Base-by-base conservation (phyloP, 768 basidiomycete genomes). In the Rhizopogon vinicolor region DNA sequence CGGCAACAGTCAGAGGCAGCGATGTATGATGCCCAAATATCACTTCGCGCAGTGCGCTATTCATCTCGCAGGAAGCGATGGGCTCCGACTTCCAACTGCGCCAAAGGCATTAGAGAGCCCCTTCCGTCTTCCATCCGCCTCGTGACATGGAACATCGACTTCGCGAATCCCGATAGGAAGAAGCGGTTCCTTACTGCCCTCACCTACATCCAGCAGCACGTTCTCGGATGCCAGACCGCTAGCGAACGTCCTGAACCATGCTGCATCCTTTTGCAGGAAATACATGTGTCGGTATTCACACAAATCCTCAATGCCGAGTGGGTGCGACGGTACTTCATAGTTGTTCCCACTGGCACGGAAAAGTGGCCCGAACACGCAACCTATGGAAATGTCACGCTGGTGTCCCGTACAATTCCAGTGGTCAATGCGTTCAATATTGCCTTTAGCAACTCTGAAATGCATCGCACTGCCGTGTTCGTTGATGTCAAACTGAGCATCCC, bases 111-210 rank as follows among this genome's bases (percentile, higher is more conserved):
- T 59, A 64, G 63, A 41, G 70, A 72, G 7, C 63, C 67, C 7
- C 65, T 73, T 48, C 78, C 80, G n/a, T 62, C 74, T 29, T 71
- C 71, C 37, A 62, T 90, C 48, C 75, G 74, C 54, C 66, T 91
- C 48, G 66, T 91, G 58, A 83, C 86, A 29, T 91, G 89, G 89
- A 91, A 91, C 67, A 61, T 91, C 52, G 80, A 86, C 63, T 83
- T 79, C 63, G 59, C 64, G 41, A 68, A 69, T 14, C 59, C 65
- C 0, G 60, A 72, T 41, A 63, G 62, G 9, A 71, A 69, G 42
- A 72, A 72, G 54, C 81, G 89, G 7, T 72, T 86, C 35, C 57
- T 54, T 0, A 67, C 74, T 3, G 77, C 76, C 16, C 72, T 91
- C 54, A 70, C 77, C 13, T 75, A 88, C 64, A 75, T 90, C 58